A percentile compares a stretch with the other conserved stretches of the same genome.
Evolutionary conservation across 2,329 filamentous ascomycete species (phyloP).

Genomic region (Amesomyces nigricolor): DNA sequence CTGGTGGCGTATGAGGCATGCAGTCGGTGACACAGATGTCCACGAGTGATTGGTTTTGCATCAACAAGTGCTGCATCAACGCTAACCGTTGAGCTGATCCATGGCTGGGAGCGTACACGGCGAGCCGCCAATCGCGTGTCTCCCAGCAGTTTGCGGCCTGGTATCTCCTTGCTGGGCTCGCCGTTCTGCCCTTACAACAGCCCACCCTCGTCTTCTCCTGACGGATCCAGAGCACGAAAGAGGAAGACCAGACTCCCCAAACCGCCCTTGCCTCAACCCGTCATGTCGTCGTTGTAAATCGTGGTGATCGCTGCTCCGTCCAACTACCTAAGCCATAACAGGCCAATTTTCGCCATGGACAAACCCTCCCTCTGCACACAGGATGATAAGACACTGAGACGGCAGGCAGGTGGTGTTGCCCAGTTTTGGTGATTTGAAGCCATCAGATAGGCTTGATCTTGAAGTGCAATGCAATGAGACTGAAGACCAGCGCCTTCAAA

Average conservation of each 20-base stretch:
- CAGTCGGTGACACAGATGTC: conserved; percentile 10
- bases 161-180: neutral
- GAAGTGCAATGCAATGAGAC: conserved; percentile 92
- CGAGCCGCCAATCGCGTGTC: neutral
- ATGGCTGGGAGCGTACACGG: neutral
- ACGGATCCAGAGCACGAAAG: neutral
- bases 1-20: neutral
- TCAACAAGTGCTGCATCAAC: neutral
- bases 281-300: no score
- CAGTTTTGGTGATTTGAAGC: conserved; percentile 12
- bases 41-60: conserved; percentile 10
- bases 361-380: no score
- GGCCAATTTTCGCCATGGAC: no score
- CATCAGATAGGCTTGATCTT: conserved; percentile 77
- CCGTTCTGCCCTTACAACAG: neutral
- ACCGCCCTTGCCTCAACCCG: no score
- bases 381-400: no score
- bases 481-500: conserved; percentile 93
- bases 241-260: no score
- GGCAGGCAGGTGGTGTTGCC: neutral
- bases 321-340: no score
- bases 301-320: no score
- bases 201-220: neutral
- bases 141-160: neutral
- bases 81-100: neutral